Conservation (phyloP, 202 grass and related monocot species). For the Eragrostis tef region DNA sequence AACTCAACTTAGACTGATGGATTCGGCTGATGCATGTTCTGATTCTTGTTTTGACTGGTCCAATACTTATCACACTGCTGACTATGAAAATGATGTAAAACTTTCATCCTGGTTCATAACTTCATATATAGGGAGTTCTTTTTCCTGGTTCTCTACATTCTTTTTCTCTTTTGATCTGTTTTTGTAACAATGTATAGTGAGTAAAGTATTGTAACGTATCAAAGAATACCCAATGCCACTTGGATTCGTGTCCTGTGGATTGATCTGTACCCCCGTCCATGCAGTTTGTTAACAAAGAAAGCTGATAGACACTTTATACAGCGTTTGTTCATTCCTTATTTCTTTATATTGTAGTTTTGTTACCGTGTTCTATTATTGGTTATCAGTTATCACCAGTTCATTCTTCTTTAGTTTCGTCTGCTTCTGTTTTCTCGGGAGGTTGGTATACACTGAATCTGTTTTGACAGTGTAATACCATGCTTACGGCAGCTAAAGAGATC, state of each 20-base stretch:
- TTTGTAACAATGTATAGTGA: constrained; percentile 55
- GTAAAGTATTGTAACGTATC: constrained; percentile 56
- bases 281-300: constrained; percentile 1
- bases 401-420: constrained; percentile 20
- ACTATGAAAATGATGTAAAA: constrained; percentile 44
- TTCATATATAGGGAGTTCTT: constrained; percentile 47
- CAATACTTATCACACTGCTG: constrained; percentile 34
- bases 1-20: constrained; percentile 51
- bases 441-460: constrained; percentile 14
- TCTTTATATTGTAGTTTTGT: neutral
- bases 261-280: constrained; percentile 32
- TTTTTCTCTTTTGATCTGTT: constrained; percentile 12
- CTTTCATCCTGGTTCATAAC: constrained; percentile 36
- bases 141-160: constrained; percentile 39
- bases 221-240: constrained; percentile 48
- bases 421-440: neutral
- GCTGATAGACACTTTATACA: constrained; percentile 22
- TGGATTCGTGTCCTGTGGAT: constrained; percentile 46
- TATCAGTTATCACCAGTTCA: neutral
- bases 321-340: neutral
- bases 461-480: neutral
- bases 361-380: neutral
- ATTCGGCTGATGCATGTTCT: constrained; percentile 43
- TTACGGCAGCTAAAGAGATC: neutral
- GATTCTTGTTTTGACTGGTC: constrained; percentile 38